Base-by-base conservation (phyloP, 441 rosid species). In the Pelargonium cotyledonis region DNA sequence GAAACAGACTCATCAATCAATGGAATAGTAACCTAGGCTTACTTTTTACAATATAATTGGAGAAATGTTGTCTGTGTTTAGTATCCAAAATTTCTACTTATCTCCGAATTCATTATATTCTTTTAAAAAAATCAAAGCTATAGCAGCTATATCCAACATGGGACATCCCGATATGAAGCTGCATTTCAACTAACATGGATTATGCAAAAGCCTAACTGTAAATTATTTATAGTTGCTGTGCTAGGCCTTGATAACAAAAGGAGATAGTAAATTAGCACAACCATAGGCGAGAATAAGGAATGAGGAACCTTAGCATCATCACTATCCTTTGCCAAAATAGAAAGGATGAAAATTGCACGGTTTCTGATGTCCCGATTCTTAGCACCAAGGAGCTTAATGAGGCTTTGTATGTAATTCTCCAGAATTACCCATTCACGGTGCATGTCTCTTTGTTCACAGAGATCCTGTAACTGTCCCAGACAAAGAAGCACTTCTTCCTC, bases 361-460 rank as follows among this genome's bases (percentile, higher is more conserved):
- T 69, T 81, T 74, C 81, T 84, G 19, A 87, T 66, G 49, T 82
- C 85, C 5, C 80, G 82, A 68, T 79, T 78, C 72, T 68, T 87
- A 10, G 68, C 65, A 70, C 82, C 68, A 23, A 85, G 85, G 68
- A 84, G 82, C 70, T 75, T 75, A 64, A 84, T 76, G 71, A 87
- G 83, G 43, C 46, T 21, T 12, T 83, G 83, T 58, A 84, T 80
- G 68, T 85, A 87, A 75, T 82, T 77, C 81, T 87, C 92, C 76
- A 87, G 65, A 47, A 85, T 72, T 7, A 85, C 82, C 92, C 92
- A 87, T 73, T 87, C 89, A 38, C 82, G 79, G 72, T 85, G 83
- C 73, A 76, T 80, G 60, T 87, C 86, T 70, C 79, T 83, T 63
- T 77, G 80, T 77, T 84, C 70, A 63, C 89, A 87, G 68, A 87